phyloP scores from a whole-genome alignment of 805 yeast genomes.

The Priceomyces haplophilus region DNA sequence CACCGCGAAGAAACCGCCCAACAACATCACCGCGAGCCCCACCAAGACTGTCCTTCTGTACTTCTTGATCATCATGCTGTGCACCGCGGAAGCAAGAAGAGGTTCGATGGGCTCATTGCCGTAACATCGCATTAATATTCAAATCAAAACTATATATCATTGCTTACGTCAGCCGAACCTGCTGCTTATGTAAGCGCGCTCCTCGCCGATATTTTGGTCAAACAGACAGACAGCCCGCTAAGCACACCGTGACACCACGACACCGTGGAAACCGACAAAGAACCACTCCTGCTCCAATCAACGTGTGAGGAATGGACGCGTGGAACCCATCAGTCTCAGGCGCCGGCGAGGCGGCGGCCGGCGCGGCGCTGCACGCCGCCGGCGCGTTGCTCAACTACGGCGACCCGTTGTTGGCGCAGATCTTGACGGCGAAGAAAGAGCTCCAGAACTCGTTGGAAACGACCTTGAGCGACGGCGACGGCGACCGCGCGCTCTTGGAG shows the following conservation, averaged over 20 bases:
- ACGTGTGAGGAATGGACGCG: constrained; percentile 18
- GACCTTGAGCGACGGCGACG: constrained; percentile 6
- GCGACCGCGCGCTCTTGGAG: constrained; percentile 16
- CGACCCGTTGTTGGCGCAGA: constrained; percentile 27
- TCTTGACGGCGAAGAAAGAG: constrained; percentile 26
- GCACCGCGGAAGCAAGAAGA: neutral
- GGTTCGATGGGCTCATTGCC: no score
- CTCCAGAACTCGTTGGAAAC: constrained; percentile 18
- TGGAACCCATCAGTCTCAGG: constrained; percentile 16
- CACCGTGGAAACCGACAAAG: neutral
- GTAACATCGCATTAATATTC: no score
- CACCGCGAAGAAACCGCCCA: neutral
- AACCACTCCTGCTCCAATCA: neutral
- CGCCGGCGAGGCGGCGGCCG: constrained; percentile 7
- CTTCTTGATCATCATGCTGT: constrained; percentile 2
- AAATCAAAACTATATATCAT: no score
- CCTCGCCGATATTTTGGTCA: no score
- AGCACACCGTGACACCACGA: no score
- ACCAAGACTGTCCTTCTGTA: constrained; percentile 1
- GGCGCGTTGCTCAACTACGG: constrained; percentile 14
- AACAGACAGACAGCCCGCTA: no score
- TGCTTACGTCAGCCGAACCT: no score
- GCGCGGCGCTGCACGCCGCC: neutral
- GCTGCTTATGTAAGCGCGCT: no score
- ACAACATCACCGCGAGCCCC: neutral